Evolutionary conservation across 2,329 filamentous ascomycete genomes (phyloP).

Genomic region (Colletotrichum magnum): DNA sequence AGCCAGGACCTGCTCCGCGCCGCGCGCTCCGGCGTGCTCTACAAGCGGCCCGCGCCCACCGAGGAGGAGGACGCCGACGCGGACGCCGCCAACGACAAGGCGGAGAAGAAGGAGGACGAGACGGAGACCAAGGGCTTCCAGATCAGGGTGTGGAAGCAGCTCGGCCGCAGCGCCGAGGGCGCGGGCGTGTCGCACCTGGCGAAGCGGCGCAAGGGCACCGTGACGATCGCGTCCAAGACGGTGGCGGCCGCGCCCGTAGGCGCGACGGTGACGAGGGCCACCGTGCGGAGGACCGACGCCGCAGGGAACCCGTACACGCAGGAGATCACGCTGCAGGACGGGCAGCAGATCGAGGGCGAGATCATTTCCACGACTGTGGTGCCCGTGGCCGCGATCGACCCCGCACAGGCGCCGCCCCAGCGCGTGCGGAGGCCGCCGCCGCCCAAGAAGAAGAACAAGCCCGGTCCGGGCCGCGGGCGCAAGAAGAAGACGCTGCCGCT

Average conservation of each 20-base stretch:
- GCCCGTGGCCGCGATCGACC: constrained; percentile 68
- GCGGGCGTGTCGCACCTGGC: constrained; percentile 68
- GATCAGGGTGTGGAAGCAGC: constrained; percentile 73
- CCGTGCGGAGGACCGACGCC: constrained; percentile 83
- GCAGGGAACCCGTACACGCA: constrained; percentile 87
- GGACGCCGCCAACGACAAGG: constrained; percentile 64
- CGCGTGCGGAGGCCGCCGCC: constrained; percentile 77
- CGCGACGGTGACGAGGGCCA: constrained; percentile 80
- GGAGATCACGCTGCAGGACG: constrained; percentile 85
- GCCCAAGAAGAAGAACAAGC: constrained; percentile 85
- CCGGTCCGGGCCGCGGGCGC: constrained; percentile 79
- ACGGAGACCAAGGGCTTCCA: constrained; percentile 66
- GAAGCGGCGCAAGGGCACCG: constrained; percentile 72
- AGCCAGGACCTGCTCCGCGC: constrained; percentile 87
- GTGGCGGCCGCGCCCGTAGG: constrained; percentile 59
- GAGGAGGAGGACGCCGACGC: constrained; percentile 72
- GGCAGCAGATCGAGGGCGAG: constrained; percentile 85
- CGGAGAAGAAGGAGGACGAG: constrained; percentile 76
- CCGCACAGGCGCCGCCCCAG: constrained; percentile 57
- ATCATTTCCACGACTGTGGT: constrained; percentile 75
- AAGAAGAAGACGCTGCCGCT: constrained; percentile 79
- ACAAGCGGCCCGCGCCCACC: constrained; percentile 76
- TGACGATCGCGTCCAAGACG: constrained; percentile 69
- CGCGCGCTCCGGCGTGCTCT: constrained; percentile 82
- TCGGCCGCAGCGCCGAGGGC: constrained; percentile 71